A percentile compares a stretch with the other conserved stretches of the same genome.
Evolutionary conservation across 345 rosid species (phyloP).

Genomic region (Luvunga scandens): DNA sequence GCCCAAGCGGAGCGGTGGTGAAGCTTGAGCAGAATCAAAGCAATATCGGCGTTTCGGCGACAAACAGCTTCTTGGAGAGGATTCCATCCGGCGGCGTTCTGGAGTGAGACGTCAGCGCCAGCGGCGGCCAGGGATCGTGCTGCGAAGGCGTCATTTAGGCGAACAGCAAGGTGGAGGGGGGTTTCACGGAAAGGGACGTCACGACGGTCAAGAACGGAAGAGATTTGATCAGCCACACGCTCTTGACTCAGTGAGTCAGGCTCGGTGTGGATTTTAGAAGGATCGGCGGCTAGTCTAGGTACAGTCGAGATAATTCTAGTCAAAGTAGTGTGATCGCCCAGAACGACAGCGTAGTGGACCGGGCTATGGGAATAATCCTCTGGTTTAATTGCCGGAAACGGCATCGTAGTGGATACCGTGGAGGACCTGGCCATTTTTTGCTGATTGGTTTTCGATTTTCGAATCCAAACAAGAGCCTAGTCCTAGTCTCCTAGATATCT

Average conservation of each 20-base stretch:
- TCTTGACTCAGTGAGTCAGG: conserved; percentile 69
- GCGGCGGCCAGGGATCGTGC: conserved; percentile 51
- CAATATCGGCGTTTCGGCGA: conserved; percentile 57
- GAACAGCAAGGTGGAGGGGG: conserved; percentile 86
- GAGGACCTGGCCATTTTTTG: conserved; percentile 43
- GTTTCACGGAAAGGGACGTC: conserved; percentile 83
- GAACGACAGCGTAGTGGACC: conserved; percentile 75
- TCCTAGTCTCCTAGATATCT: too few species aligned
- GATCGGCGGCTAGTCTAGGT: conserved; percentile 70
- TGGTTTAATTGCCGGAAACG: conserved; percentile 47
- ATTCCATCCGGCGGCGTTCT: conserved; percentile 82
- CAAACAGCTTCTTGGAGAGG: conserved; percentile 79
- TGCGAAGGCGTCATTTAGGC: conserved; percentile 55
- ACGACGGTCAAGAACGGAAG: conserved; percentile 71
- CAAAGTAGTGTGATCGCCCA: conserved; percentile 67
- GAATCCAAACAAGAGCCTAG: background rate
- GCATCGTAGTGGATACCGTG: conserved; percentile 31
- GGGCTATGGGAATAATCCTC: conserved; percentile 82
- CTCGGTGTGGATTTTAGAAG: conserved; percentile 62
- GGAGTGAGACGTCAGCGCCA: conserved; percentile 76
- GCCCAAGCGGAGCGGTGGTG: conserved; percentile 77
- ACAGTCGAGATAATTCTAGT: conserved; percentile 62
- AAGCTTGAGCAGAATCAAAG: conserved; percentile 39
- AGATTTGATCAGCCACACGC: conserved; percentile 66
- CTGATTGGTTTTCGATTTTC: background rate